Base-by-base conservation (phyloP, 2,329 filamentous ascomycete species). In the Phialophora verrucosa region DNA sequence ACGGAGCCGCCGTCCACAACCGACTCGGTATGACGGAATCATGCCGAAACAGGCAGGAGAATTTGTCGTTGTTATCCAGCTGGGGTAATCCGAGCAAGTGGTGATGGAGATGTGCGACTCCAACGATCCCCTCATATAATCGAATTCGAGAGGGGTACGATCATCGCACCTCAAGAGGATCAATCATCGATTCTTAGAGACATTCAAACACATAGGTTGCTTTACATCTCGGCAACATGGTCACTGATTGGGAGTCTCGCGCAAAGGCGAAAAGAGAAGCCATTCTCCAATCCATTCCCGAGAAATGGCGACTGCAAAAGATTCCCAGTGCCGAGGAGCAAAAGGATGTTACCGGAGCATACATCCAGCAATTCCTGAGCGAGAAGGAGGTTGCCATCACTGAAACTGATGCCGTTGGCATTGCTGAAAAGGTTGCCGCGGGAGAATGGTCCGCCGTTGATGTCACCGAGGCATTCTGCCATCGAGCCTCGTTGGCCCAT, bases 301-400 rank as follows among this genome's bases (percentile, higher is more conserved):
- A 80, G 38, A 81, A 85, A 77, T 89, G 87, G 87, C 80, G 79
- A 25, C 75, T 88, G 3, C 74, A 75, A 44, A 75, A 77, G 7
- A 73, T 85, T 1, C 86, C 86, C 1, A 75, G 82, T 1, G 73
- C 79, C 0, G 77, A 81, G 58, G 80, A 88, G 66, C 82, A 87
- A 64, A 81, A 81, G 71, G 85, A 87, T 74, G 81, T 88, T 8
- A 87, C 85, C 0, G 84, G 84, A 5, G 65, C 77, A 14, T 88
- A 84, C 69, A 83, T 88, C 51, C 82, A 85, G 32, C 82, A 87
- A 61, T 88, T 82, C 67, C 78, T 89, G 0, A 80, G 76, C 5
- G 64, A 80, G 23, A 74, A 79, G 49, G 87, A 89, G 71, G 78
- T 88, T 12, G 81, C 84, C 50, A 88, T 89, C 64, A 90, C 87